A percentile compares a stretch with the other conserved stretches of the same genome.
Evolutionary conservation across 2,329 filamentous ascomycete genomes (phyloP).

Genomic region (Esteya vermicola): DNA sequence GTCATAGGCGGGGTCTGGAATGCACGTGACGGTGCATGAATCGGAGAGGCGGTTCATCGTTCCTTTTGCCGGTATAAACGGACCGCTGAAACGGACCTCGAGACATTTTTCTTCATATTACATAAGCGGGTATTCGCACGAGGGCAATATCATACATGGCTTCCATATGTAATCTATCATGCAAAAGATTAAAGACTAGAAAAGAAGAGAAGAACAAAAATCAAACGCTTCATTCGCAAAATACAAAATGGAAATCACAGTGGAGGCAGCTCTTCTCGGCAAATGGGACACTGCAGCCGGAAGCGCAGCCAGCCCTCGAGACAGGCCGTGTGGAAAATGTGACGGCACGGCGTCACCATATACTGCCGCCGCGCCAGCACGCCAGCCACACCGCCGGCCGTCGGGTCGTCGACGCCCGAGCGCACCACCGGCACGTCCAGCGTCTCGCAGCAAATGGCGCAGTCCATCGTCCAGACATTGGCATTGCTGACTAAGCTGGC

Average conservation of each 20-base stretch:
- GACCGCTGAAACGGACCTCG: too few species aligned
- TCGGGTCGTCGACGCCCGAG: slow-evolving; percentile 35
- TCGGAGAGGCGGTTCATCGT: background rate
- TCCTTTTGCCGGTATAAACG: too few species aligned
- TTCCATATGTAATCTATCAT: too few species aligned
- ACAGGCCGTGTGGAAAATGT: slow-evolving; percentile 88
- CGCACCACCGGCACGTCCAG: slow-evolving; percentile 77
- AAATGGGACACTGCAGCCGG: slow-evolving; percentile 86
- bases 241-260: slow-evolving; percentile 48
- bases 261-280: slow-evolving; percentile 76
- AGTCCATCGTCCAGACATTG: slow-evolving; percentile 54
- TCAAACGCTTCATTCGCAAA: background rate
- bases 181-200: too few species aligned
- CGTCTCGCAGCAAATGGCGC: slow-evolving; percentile 85
- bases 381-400: slow-evolving; percentile 40
- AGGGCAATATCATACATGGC: too few species aligned
- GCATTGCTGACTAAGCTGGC: slow-evolving; percentile 20
- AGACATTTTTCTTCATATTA: too few species aligned
- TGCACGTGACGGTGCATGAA: too few species aligned
- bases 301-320: slow-evolving; percentile 95
- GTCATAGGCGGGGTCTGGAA: background rate
- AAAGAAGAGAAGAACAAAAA: too few species aligned
- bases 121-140: too few species aligned
- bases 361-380: slow-evolving; percentile 71
- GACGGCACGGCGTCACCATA: slow-evolving; percentile 94